phyloP scores from a whole-genome alignment of 1,284 basidiomycete genomes.

The Entoloma clypeatum region DNA sequence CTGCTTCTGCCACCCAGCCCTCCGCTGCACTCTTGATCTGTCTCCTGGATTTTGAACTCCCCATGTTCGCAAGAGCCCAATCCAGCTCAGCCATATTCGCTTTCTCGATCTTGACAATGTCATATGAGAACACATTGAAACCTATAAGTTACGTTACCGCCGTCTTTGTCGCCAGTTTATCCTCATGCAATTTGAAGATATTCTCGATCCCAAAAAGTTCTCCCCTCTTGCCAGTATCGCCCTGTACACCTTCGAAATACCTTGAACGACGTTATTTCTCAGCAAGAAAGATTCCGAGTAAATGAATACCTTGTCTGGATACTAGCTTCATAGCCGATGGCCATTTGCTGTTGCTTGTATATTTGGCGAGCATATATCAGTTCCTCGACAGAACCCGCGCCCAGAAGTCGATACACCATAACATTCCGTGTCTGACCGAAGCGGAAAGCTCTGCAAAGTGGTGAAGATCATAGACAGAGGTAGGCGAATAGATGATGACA shows the following conservation, averaged over 20 bases:
- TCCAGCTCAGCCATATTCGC: constrained; percentile 69
- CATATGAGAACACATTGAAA: constrained; percentile 1
- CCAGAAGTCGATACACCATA: constrained; percentile 78
- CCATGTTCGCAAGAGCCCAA: constrained; percentile 72
- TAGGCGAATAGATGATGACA: constrained; percentile 1
- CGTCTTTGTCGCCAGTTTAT: constrained; percentile 67
- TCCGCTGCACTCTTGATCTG: constrained; percentile 31
- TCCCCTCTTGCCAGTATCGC: constrained; percentile 67
- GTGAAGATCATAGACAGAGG: background rate
- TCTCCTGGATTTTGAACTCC: constrained; percentile 36
- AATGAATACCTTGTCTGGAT: constrained; percentile 62
- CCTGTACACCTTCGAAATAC: constrained; percentile 80
- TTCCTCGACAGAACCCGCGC: constrained; percentile 84
- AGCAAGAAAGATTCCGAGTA: background rate
- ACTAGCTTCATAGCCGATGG: constrained; percentile 80
- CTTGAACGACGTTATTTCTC: constrained; percentile 31
- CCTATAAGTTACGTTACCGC: constrained; percentile 41
- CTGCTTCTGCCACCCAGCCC: constrained; percentile 45
- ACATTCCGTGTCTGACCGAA: constrained; percentile 89
- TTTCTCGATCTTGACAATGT: constrained; percentile 58
- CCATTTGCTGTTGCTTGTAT: constrained; percentile 89
- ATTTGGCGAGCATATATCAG: constrained; percentile 82
- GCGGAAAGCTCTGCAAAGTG: constrained; percentile 58
- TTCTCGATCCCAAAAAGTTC: constrained; percentile 83
- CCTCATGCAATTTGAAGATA: constrained; percentile 77